Evolutionary conservation across 306 rosid genomes (phyloP).

Genomic region (Sindora glabra): DNA sequence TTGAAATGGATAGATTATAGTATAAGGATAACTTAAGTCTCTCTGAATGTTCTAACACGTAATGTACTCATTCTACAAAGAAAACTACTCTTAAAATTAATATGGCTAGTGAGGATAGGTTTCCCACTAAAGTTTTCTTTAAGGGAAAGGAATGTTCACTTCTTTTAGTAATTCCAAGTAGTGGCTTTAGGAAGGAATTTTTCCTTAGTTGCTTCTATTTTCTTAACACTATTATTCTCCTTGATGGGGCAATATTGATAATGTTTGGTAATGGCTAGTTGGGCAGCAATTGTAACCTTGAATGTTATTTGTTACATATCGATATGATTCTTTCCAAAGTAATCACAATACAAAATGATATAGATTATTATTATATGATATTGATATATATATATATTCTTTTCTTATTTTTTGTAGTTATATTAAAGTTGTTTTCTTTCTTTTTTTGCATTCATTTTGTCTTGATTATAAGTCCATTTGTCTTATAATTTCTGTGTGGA

Average conservation of each 20-base stretch:
- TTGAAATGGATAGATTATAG: too few species aligned
- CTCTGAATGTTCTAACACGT: too few species aligned
- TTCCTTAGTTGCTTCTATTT: conserved; percentile 15
- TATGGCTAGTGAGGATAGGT: conserved; percentile 63
- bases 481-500: background rate
- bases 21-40: too few species aligned
- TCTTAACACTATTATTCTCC: conserved; percentile 28
- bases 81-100: conserved; percentile 58
- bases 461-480: background rate
- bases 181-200: conserved; percentile 26
- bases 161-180: conserved; percentile 54
- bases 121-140: conserved; percentile 83
- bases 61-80: conserved; percentile 86
- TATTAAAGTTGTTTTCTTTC: background rate
- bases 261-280: background rate
- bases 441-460: background rate
- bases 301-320: conserved; percentile 7
- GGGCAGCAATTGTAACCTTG: conserved; percentile 12
- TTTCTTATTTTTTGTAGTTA: background rate
- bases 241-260: conserved; percentile 32
- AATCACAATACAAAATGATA: conserved; percentile 13
- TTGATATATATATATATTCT: conserved; percentile 14
- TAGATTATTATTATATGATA: conserved; percentile 15
- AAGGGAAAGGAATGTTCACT: conserved; percentile 92
- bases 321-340: conserved; percentile 23